Conservation (phyloP, 1,284 basidiomycete species). For the Paramarasmius palmivorus region DNA sequence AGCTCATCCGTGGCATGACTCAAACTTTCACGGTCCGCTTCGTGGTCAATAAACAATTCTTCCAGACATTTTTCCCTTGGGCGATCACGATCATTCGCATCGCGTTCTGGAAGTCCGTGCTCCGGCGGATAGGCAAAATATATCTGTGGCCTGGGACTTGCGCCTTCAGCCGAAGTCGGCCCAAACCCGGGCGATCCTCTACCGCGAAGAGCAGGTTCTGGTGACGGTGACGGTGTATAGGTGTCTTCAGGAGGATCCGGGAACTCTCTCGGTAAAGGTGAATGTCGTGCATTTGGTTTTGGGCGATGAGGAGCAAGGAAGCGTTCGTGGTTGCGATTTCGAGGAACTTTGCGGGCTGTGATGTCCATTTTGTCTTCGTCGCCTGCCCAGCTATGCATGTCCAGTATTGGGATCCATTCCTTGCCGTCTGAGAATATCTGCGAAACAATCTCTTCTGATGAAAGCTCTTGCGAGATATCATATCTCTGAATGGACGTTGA, state of each 20-base stretch:
- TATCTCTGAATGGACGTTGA: slow-evolving; percentile 6
- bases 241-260: neutral
- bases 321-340: neutral
- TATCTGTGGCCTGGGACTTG: neutral
- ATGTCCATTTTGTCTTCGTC: slow-evolving; percentile 3
- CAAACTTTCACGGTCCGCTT: neutral
- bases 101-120: neutral
- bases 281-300: neutral
- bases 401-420: slow-evolving; percentile 8
- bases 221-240: neutral
- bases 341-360: neutral
- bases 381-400: slow-evolving; percentile 8
- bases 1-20: neutral
- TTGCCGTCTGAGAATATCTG: slow-evolving; percentile 7
- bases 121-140: slow-evolving; percentile 1
- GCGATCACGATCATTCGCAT: neutral
- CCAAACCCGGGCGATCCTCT: neutral
- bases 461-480: slow-evolving; percentile 3
- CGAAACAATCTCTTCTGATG: slow-evolving; percentile 5
- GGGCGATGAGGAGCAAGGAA: neutral
- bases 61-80: neutral
- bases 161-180: neutral
- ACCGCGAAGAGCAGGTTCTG: neutral
- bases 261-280: neutral
- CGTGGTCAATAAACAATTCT: slow-evolving; percentile 5